Evolutionary conservation across 345 rosid species (phyloP), one percentile per base, ranked within the genome.

Genomic region (Jatropha curcas): DNA sequence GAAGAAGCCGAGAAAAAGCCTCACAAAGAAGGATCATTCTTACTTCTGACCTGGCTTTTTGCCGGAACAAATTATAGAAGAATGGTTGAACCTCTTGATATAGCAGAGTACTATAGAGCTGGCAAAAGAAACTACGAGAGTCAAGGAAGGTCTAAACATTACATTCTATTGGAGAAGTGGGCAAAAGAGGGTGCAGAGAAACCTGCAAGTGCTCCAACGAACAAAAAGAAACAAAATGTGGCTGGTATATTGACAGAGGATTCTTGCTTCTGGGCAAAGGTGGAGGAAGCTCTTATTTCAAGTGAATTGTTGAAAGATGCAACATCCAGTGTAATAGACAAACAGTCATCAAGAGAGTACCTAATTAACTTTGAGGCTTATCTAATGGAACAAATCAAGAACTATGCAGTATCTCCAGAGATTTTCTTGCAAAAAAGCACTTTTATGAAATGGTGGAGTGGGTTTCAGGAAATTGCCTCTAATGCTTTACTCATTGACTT

Each of bases 241-340:
- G 72, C 72, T 31, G 65, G 31, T 10, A 69, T 20, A 19, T 17
- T 89, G 25, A 88, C 84, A 0, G 70, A 83, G 48, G 96, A 91
- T 84, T 91, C 98, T 25, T 89, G 93, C 66, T 93, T 93, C 24
- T 93, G 98, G 98, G 87, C 88, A 22, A 68, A 79, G 5, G 98
- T 93, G 13, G 96, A 93, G 77, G 95, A 91, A 72, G 89, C 92
- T 14, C 9, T 86, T 45, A 68, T 77, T 9, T 67, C 62, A 0
- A 74, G 84, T 70, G 60, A 78, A 12, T 8, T 12, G 53, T 51
- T 80, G 57, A 72, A 35, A 10, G 48, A 43, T 45, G 68, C 31
- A 43, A 80, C 67, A 25, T 59, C 27, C 11, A 68, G 70, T 62
- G 22, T 24, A 6, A 24, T 4, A 11, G 80, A 65, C 62, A 73